These are phyloP conservation scores for Coprinellus micaceus DNA, from an alignment of 768 basidiomycete genomes.

Conservation along the genomic window DNA sequence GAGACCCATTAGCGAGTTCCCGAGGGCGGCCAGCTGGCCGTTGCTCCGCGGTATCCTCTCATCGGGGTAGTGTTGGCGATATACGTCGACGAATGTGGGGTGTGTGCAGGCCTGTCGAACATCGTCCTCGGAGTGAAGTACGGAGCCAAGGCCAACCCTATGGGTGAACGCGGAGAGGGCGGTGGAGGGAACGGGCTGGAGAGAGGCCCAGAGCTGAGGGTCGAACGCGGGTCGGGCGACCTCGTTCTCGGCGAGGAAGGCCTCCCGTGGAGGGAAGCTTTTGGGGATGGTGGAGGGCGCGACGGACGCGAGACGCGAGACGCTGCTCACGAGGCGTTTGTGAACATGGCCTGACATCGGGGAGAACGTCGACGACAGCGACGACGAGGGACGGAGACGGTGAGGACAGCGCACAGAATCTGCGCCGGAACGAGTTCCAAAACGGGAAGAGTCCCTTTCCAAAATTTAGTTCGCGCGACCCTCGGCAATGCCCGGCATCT, in stretches of 20 bases:
- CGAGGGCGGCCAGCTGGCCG: constrained; percentile 67
- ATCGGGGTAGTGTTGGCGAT: constrained; percentile 54
- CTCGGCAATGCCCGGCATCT: constrained; percentile 26
- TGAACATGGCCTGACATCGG: constrained; percentile 61
- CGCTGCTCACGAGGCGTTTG: constrained; percentile 46
- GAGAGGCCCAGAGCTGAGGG: constrained; percentile 62
- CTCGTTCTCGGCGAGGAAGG: constrained; percentile 27
- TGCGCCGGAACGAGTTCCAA: not conserved
- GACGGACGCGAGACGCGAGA: constrained; percentile 48
- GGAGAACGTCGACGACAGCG: constrained; percentile 3
- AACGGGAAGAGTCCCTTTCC: not conserved
- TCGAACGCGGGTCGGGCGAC: constrained; percentile 47
- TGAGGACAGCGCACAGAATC: constrained; percentile 8
- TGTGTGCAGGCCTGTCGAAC: constrained; percentile 80
- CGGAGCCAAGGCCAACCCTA: constrained; percentile 64
- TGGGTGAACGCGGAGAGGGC: constrained; percentile 75
- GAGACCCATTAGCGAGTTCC: constrained; percentile 86
- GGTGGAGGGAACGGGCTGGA: constrained; percentile 69
- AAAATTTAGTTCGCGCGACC: constrained; percentile 27
- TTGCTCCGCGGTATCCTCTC: constrained; percentile 59
- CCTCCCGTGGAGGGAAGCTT: constrained; percentile 60
- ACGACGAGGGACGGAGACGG: constrained; percentile 11
- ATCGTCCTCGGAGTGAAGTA: constrained; percentile 49
- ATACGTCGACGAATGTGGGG: constrained; percentile 57
- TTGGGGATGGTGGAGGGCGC: constrained; percentile 49